phyloP scores from a whole-genome alignment of 768 basidiomycete species.

The Kwoniella botswanensis region DNA sequence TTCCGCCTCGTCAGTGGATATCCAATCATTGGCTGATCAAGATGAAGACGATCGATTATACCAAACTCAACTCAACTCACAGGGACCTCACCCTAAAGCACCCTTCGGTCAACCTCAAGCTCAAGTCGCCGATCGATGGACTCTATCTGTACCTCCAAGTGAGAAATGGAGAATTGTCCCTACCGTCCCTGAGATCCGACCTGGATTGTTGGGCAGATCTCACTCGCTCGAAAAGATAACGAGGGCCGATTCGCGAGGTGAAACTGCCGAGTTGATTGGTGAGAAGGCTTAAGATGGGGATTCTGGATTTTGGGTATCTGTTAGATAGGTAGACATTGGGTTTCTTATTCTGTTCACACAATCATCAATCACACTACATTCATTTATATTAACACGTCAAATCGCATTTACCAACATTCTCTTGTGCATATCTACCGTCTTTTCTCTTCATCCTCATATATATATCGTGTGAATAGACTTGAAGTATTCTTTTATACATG shows the following conservation, averaged over 20 bases:
- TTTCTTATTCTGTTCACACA: not conserved
- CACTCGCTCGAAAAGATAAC: conserved; percentile 37
- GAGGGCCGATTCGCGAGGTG: conserved; percentile 45
- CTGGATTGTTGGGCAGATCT: conserved; percentile 36
- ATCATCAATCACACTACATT: conserved; percentile 7
- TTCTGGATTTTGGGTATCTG: not conserved
- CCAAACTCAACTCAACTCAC: conserved; percentile 48
- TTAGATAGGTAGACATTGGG: not conserved
- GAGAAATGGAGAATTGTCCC: conserved; percentile 71
- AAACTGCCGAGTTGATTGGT: conserved; percentile 46
- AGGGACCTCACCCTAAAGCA: conserved; percentile 43
- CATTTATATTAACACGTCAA: conserved; percentile 1
- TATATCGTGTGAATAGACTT: not conserved
- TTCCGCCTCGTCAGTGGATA: conserved; percentile 28
- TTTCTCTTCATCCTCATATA: not conserved
- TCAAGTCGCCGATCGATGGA: conserved; percentile 50
- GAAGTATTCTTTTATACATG: not conserved
- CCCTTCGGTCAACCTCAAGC: conserved; percentile 65
- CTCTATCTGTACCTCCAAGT: conserved; percentile 67
- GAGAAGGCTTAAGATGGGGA: conserved; percentile 23
- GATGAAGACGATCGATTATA: conserved; percentile 25
- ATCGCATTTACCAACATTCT: conserved; percentile 9
- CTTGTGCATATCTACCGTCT: conserved; percentile 18
- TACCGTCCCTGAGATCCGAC: conserved; percentile 50
- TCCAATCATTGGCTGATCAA: conserved; percentile 22